These are phyloP conservation scores for Lachancea meyersii DNA, from an alignment of 805 yeast species.

Conservation along the genomic window DNA sequence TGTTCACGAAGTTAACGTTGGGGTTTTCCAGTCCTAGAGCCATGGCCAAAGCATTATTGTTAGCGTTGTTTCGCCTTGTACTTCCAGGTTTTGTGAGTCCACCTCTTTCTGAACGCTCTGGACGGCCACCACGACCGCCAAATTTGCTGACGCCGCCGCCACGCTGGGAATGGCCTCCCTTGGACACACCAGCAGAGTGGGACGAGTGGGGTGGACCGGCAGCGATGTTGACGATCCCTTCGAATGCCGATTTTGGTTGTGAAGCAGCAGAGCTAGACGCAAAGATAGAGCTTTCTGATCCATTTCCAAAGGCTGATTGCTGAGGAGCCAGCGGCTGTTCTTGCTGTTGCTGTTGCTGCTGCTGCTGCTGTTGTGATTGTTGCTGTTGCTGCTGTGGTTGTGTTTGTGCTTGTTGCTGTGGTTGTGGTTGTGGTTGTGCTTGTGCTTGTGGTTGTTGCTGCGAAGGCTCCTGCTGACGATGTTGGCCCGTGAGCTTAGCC, in stretches of 20 bases:
- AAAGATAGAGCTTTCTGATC: background rate
- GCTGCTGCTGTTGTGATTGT: slow-evolving; percentile 18
- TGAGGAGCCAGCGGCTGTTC: slow-evolving; percentile 18
- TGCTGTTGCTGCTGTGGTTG: slow-evolving; percentile 15
- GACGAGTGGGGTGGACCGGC: background rate
- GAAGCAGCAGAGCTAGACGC: background rate
- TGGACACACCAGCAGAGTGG: slow-evolving; percentile 6
- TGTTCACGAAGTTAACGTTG: slow-evolving; percentile 35
- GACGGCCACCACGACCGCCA: slow-evolving; percentile 10
- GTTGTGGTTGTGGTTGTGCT: slow-evolving; percentile 12
- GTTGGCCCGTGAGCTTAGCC: slow-evolving; percentile 22
- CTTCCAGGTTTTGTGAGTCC: slow-evolving; percentile 21
- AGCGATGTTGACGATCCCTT: slow-evolving; percentile 16
- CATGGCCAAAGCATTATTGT: slow-evolving; percentile 34
- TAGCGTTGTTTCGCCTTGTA: slow-evolving; percentile 22
- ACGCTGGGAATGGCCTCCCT: slow-evolving; percentile 3
- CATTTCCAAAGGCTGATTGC: background rate
- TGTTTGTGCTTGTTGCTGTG: background rate
- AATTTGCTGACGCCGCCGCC: slow-evolving; percentile 8
- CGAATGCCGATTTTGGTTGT: slow-evolving; percentile 25
- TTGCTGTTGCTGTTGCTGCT: slow-evolving; percentile 15
- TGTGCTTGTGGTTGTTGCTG: slow-evolving; percentile 2
- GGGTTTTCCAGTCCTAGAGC: slow-evolving; percentile 32
- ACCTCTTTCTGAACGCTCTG: slow-evolving; percentile 14
- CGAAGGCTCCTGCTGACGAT: slow-evolving; percentile 11